phyloP scores from a whole-genome alignment of 208 protist genomes.

The Acanthamoeba sp. region DNA sequence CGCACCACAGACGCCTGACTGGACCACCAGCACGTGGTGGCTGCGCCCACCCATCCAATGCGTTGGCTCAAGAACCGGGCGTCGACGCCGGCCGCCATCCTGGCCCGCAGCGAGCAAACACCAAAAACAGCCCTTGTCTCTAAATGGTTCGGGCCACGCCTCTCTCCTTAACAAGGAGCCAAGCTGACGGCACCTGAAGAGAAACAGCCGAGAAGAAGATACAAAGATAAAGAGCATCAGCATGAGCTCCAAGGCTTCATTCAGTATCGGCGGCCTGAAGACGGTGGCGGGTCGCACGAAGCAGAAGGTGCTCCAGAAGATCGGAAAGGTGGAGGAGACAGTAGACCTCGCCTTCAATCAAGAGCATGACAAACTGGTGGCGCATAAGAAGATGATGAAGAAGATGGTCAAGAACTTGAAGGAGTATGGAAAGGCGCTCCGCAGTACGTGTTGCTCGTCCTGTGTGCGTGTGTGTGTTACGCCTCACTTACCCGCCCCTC shows the following conservation, averaged over 20 bases:
- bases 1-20: too few species aligned
- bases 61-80: too few species aligned
- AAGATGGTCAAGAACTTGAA: conserved; percentile 62
- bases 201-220: too few species aligned
- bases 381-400: conserved; percentile 69
- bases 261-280: conserved; percentile 57
- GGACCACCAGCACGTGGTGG: too few species aligned
- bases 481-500: neutral
- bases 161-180: too few species aligned
- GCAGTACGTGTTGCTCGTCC: conserved; percentile 5
- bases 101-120: too few species aligned
- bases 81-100: too few species aligned
- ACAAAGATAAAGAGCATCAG: neutral
- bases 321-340: conserved; percentile 42
- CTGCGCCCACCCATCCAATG: too few species aligned
- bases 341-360: conserved; percentile 72
- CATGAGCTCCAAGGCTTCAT: conserved; percentile 49
- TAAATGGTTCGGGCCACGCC: too few species aligned
- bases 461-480: too few species aligned
- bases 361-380: conserved; percentile 13
- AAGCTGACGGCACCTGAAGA: too few species aligned
- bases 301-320: conserved; percentile 58
- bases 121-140: too few species aligned
- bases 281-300: conserved; percentile 34
- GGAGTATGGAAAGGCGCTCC: conserved; percentile 47